Evolutionary conservation across 2,329 filamentous ascomycete species (phyloP).

Genomic region (Lomentospora prolificans): DNA sequence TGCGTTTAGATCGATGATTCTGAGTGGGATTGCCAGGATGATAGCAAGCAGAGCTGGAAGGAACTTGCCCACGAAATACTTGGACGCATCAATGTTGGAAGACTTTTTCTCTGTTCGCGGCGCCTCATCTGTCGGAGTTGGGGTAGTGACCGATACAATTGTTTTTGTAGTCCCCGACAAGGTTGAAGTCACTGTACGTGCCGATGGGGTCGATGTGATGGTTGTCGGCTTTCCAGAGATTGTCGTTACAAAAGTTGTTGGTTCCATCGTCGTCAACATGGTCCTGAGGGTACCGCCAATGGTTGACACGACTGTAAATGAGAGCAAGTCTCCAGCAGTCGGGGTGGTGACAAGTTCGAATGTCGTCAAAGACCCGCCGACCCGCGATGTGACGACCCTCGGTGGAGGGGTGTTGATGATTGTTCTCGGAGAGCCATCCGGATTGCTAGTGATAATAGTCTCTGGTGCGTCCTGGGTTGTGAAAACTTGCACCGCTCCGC

Average conservation of each 20-base stretch:
- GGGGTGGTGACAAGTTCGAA: slow-evolving; percentile 19
- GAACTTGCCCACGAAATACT: slow-evolving; percentile 31
- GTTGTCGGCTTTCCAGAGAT: slow-evolving; percentile 16
- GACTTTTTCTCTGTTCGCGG: slow-evolving; percentile 13
- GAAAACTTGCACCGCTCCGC: slow-evolving; percentile 16
- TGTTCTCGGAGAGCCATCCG: slow-evolving; percentile 16
- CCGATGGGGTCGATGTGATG: slow-evolving; percentile 18
- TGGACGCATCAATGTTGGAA: slow-evolving; percentile 16
- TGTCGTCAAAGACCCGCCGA: slow-evolving; percentile 18
- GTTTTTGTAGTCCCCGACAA: slow-evolving; percentile 14
- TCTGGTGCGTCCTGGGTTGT: slow-evolving; percentile 15
- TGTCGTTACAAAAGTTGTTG: slow-evolving; percentile 18
- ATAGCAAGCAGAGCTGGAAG: slow-evolving; percentile 30
- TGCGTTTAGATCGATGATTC: slow-evolving; percentile 28
- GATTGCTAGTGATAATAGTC: slow-evolving; percentile 15
- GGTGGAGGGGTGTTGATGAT: slow-evolving; percentile 16
- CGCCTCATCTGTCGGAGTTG: slow-evolving; percentile 5
- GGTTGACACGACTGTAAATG: slow-evolving; percentile 17
- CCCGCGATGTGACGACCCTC: slow-evolving; percentile 16
- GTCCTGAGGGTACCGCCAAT: slow-evolving; percentile 15
- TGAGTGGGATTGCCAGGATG: slow-evolving; percentile 26
- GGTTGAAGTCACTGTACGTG: slow-evolving; percentile 17
- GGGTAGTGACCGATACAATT: slow-evolving; percentile 15
- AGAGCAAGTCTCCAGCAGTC: slow-evolving; percentile 11
- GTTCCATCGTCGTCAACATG: slow-evolving; percentile 7